phyloP scores from a whole-genome alignment of 2,329 filamentous ascomycete genomes.

The Scytalidium lignicola region DNA sequence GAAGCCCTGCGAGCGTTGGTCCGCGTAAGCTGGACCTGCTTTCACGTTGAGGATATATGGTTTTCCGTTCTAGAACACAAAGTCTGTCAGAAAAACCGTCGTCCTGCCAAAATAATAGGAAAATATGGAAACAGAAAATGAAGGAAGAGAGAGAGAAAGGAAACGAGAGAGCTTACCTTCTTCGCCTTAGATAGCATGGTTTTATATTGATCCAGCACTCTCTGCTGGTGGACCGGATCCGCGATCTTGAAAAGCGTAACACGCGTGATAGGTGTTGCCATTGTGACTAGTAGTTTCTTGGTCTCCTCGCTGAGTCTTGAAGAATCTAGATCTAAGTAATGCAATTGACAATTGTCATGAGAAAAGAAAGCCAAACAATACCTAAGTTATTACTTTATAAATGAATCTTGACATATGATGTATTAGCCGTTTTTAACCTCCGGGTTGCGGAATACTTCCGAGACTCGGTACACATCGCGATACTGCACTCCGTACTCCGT shows the following conservation, averaged over 20 bases:
- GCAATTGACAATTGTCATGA: too few species aligned
- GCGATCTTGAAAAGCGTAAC: constrained; percentile 50
- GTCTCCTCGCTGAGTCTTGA: too few species aligned
- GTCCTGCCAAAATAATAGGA: background rate
- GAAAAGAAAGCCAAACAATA: too few species aligned
- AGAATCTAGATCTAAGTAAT: too few species aligned
- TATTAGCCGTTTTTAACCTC: too few species aligned
- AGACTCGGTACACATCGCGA: too few species aligned
- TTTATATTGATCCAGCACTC: constrained; percentile 34
- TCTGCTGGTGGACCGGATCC: constrained; percentile 36
- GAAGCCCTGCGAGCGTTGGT: constrained; percentile 49
- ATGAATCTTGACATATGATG: too few species aligned
- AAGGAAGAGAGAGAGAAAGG: background rate
- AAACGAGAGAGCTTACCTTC: constrained; percentile 29
- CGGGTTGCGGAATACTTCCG: too few species aligned
- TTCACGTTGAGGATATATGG: constrained; percentile 49
- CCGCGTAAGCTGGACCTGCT: constrained; percentile 42
- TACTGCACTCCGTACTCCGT: too few species aligned
- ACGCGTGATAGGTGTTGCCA: constrained; percentile 34
- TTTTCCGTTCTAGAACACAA: constrained; percentile 46
- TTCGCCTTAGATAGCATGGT: constrained; percentile 34
- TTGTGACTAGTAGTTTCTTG: too few species aligned
- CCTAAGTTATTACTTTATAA: too few species aligned
- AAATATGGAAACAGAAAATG: background rate
- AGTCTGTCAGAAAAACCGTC: background rate